phyloP scores from a whole-genome alignment of 352 stramenopile genomes.

The Globisporangium emineosum region DNA sequence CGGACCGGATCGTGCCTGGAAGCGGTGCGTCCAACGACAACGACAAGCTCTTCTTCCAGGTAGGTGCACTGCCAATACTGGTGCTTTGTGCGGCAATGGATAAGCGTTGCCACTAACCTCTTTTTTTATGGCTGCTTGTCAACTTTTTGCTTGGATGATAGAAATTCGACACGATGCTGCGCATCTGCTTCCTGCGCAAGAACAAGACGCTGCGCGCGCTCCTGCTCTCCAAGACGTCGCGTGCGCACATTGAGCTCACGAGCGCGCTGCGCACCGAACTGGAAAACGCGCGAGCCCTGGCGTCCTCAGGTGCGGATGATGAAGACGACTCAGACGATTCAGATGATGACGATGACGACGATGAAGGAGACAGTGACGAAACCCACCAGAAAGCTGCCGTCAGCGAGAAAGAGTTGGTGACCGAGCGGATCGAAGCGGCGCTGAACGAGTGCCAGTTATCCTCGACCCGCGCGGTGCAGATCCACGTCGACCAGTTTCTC shows the following conservation, averaged over 20 bases:
- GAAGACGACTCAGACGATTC: not conserved
- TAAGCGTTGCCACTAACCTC: not conserved
- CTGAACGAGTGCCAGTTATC: constrained; percentile 42
- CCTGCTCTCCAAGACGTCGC: constrained; percentile 62
- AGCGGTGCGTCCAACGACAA: not conserved
- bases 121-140: not conserved
- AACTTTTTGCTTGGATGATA: constrained; percentile 16
- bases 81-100: not conserved
- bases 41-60: constrained; percentile 54
- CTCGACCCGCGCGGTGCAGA: constrained; percentile 58
- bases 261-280: constrained; percentile 22
- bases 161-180: constrained; percentile 74
- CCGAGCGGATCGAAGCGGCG: constrained; percentile 40
- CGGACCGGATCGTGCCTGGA: constrained; percentile 18
- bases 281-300: not conserved
- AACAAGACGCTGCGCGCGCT: constrained; percentile 85
- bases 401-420: constrained; percentile 33
- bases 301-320: not conserved
- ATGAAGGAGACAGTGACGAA: not conserved
- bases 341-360: not conserved
- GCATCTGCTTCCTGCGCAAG: constrained; percentile 76
- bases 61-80: constrained; percentile 6
- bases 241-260: constrained; percentile 25
- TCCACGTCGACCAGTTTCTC: constrained; percentile 60
- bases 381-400: not conserved